phyloP scores from a whole-genome alignment of 768 basidiomycete species.

The Candolleomyces eurysporus region DNA sequence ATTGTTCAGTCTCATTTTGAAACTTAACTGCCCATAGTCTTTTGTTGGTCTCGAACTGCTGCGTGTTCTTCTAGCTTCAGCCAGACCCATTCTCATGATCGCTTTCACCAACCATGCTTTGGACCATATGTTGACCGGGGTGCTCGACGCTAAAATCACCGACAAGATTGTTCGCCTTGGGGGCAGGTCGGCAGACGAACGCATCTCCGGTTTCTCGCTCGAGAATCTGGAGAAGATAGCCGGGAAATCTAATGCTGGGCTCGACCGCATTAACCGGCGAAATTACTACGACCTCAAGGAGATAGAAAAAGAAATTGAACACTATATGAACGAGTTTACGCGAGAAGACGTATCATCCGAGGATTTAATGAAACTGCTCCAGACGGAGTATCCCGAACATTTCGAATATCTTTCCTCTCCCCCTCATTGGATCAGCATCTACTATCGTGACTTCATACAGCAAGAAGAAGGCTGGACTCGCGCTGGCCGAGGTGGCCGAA shows the following conservation, averaged over 20 bases:
- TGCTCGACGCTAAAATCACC: constrained; percentile 66
- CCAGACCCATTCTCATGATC: constrained; percentile 30
- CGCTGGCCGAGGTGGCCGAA: neutral
- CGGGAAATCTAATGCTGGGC: constrained; percentile 28
- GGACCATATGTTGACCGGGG: constrained; percentile 65
- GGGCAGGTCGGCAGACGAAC: constrained; percentile 57
- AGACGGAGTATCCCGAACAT: constrained; percentile 48
- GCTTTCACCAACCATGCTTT: constrained; percentile 80
- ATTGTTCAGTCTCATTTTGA: constrained; percentile 3
- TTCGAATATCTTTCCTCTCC: constrained; percentile 37
- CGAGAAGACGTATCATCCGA: constrained; percentile 30
- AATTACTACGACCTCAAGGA: constrained; percentile 40
- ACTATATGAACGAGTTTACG: constrained; percentile 43
- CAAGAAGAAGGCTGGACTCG: constrained; percentile 2
- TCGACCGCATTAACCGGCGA: constrained; percentile 31
- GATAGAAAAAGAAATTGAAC: constrained; percentile 44
- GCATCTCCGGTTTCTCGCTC: constrained; percentile 59
- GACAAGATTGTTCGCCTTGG: constrained; percentile 66
- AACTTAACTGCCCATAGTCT: constrained; percentile 34
- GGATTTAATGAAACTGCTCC: constrained; percentile 41
- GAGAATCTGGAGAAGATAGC: constrained; percentile 53
- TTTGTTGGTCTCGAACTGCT: constrained; percentile 70
- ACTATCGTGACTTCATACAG: constrained; percentile 11
- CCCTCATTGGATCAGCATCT: constrained; percentile 45
- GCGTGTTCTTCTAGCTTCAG: constrained; percentile 56